Evolutionary conservation across 768 basidiomycete genomes (phyloP), one percentile per base, ranked within the genome.

Genomic region (Boletus reticulatus): DNA sequence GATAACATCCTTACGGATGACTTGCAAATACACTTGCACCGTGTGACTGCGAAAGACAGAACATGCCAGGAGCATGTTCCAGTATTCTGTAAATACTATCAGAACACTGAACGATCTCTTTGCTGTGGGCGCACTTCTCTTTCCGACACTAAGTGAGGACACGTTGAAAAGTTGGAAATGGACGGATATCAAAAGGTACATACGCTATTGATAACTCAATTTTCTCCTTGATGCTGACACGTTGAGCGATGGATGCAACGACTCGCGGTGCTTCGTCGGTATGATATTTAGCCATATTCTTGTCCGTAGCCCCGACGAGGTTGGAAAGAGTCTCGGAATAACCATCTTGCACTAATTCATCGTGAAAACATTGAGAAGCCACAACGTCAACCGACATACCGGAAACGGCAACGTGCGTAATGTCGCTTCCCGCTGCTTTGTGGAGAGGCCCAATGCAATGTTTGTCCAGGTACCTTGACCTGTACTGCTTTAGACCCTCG

Each of bases 171-270:
- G 31, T 8, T n/a, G 9, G 7, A 6, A 29, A 38, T 14, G 7
- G 13, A n/a, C 4, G 4, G 19, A 39, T 6, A 11, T 10, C n/a
- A 31, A 42, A 27, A 4, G 7, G 3, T 2, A 47, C 55, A 6
- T 59, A 59, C 61, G 42, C 9, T 36, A 62, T 51, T 2, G 61
- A 62, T 37, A 24, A 20, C 10, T 62, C 61, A 0, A 62, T 44
- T 19, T 62, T 62, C 12, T 59, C 43, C 45, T 63, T 62, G 22
- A 63, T 48, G 6, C 50, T 54, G 39, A 63, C 42, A 10, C 61
- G 56, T 10, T 62, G 61, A 38, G 61, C 61, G 12, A 63, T 63
- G 19, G 49, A n/a, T 7, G 61, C 61, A n/a, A 51, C 8, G 9
- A 45, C 16, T 13, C 49, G 52, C 1, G 61, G 56, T 4, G 46